phyloP scores from a whole-genome alignment of 2,329 filamentous ascomycete genomes.

The Camillea tinctor region DNA sequence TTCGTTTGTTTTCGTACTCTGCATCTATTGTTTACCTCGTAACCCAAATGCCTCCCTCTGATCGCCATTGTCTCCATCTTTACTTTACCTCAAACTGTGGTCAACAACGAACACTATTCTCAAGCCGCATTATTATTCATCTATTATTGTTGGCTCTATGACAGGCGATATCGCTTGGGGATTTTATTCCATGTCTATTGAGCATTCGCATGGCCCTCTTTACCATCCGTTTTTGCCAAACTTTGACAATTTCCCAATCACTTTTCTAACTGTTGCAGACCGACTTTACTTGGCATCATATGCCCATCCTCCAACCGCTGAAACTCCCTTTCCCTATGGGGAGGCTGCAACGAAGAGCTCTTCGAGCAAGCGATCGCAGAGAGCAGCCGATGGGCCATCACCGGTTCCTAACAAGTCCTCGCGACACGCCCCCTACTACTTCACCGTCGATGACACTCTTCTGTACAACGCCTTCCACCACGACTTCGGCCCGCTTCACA shows the following conservation, averaged over 20 bases:
- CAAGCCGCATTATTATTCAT: neutral
- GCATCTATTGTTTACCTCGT: neutral
- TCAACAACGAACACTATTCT: constrained; percentile 13
- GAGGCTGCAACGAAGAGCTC: constrained; percentile 54
- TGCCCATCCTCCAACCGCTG: constrained; percentile 72
- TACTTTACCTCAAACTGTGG: neutral
- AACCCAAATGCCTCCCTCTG: neutral
- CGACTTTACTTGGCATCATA: constrained; percentile 95
- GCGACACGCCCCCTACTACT: constrained; percentile 76
- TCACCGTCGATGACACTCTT: constrained; percentile 87
- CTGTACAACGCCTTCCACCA: constrained; percentile 98
- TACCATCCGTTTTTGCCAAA: constrained; percentile 19
- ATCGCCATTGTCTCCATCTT: constrained; percentile 9
- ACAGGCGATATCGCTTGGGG: constrained; percentile 11
- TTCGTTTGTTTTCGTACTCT: neutral
- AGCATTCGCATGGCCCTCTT: constrained; percentile 10
- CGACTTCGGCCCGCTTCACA: constrained; percentile 96
- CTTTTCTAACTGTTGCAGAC: constrained; percentile 59
- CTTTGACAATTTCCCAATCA: constrained; percentile 22
- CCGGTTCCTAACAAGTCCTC: constrained; percentile 44
- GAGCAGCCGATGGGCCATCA: constrained; percentile 59
- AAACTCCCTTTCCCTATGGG: constrained; percentile 85
- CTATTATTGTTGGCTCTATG: constrained; percentile 11
- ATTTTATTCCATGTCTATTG: constrained; percentile 25
- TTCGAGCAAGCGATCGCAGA: constrained; percentile 72